A percentile compares a stretch with the other conserved stretches of the same genome.
phyloP scores from a whole-genome alignment of 2,329 filamentous ascomycete species.

The Alternaria conjuncta region DNA sequence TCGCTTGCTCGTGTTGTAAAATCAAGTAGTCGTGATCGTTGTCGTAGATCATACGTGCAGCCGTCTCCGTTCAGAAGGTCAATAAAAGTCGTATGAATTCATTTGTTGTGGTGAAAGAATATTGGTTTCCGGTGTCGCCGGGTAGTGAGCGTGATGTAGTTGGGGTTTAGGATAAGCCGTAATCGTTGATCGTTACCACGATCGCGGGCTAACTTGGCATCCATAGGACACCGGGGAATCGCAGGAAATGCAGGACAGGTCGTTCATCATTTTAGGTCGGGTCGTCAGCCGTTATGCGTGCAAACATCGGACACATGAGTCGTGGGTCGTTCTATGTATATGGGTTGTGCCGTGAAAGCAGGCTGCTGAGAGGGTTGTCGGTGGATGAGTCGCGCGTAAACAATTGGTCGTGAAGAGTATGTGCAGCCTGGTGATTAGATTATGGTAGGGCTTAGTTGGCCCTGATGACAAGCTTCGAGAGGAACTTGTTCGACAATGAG shows the following conservation, averaged over 20 bases:
- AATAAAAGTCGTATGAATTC: conserved; percentile 28
- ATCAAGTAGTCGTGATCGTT: conserved; percentile 20
- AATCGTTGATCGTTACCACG: too few species aligned
- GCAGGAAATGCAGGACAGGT: conserved; percentile 38
- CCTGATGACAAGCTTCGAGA: conserved; percentile 94
- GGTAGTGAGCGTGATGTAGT: conserved; percentile 39
- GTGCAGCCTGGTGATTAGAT: conserved; percentile 20
- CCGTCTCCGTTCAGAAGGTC: conserved; percentile 28
- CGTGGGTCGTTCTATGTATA: conserved; percentile 38
- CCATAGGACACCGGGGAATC: conserved; percentile 47
- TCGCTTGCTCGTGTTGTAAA: conserved; percentile 10
- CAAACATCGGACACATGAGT: conserved; percentile 42
- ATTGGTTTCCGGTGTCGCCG: conserved; percentile 23
- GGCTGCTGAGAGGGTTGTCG: conserved; percentile 32
- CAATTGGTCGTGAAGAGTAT: conserved; percentile 21
- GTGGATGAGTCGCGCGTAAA: conserved; percentile 33
- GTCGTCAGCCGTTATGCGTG: conserved; percentile 44
- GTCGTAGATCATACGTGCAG: conserved; percentile 39
- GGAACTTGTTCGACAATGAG: conserved; percentile 94
- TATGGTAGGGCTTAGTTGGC: conserved; percentile 68
- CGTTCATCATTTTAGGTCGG: conserved; percentile 41
- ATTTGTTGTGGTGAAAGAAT: conserved; percentile 23
- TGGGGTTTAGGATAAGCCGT: conserved; percentile 24
- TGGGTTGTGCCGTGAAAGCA: conserved; percentile 36
- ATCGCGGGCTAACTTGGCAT: conserved; percentile 43